Evolutionary conservation across 768 basidiomycete genomes (phyloP), one percentile per base, ranked within the genome.

Genomic region (Exidia glandulosa): DNA sequence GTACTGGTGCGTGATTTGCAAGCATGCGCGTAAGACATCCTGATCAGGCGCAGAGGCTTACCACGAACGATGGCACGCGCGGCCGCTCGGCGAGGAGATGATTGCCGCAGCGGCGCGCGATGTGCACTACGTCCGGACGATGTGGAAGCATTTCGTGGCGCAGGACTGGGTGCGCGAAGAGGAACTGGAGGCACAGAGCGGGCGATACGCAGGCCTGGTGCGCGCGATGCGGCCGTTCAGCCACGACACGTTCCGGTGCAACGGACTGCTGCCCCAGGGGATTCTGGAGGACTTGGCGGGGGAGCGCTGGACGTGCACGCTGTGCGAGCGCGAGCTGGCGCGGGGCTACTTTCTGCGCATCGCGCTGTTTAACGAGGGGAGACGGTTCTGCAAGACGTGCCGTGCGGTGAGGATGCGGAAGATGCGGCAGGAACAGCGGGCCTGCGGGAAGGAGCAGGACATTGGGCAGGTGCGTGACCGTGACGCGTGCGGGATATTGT

Each of bases 71-170:
- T 78, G 77, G 77, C 33, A 74, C 2, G 45, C 29, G 1, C 71
- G 77, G 5, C 77, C 77, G 0, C 69, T 79, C 37, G n/a, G 66
- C 4, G 41, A 68, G 1, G 66, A 68, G 14, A 70, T 78, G 32
- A 68, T 77, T 29, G 66, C 68, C 19, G 78, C 78, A 34, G 76
- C 77, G 2, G 75, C 76, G 4, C 72, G 73, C 61, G 77, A 79
- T 65, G 72, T 77, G 54, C 68, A 69, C 32, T 68, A 76, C 60
- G 73, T 79, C 58, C 68, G 65, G 12, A 61, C 66, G 2, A 68
- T 78, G 27, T 74, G 74, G 64, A 64, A 68, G 4, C 63, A 71
- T 54, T 77, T 78, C 60, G 27, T 45, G 32, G 33, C 29, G 13
- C 57, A 57, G 27, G 61, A 60, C 7, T 68, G 65, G 62, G 59